Base-by-base conservation (phyloP, 2,329 filamentous ascomycete species). In the Diaporthe eres region DNA sequence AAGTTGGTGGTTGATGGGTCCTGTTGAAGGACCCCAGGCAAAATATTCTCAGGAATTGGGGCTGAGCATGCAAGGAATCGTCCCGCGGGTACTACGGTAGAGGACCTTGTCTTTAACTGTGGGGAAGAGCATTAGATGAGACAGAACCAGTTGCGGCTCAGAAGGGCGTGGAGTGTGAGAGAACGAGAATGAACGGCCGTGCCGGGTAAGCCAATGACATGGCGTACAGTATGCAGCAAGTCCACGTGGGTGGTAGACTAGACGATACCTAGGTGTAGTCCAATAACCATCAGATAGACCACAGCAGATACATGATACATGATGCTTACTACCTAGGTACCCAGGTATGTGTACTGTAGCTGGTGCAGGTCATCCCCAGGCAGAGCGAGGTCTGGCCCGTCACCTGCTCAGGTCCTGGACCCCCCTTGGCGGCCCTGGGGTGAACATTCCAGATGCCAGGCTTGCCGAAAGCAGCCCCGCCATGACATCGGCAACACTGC, bases 401-500 rank as follows among this genome's bases (percentile, higher is more conserved):
- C 63, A 51, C 10, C 44, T 49, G 44, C 44, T 44, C 63, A 51
- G 63, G 63, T 17, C 65, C 65, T 53, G 34, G 65, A 42, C 31
- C 65, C 65, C 42, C 15, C 17, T 34, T 58, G 58, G 58, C 22
- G 5, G 58, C n/a, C 58, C 37, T 42, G n/a, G 25, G 37, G 65
- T 68, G 65, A 55, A 39, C 65, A 70, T 70, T 70, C 49, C 49
- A 70, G 47, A 70, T 55, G 34, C 65, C 65, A 39, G 65, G 49
- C 71, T 47, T 57, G 49, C 49, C 60, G 51, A 42, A 47, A 55
- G 22, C 37, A 44, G 58, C 71, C 58, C 71, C 71, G 34, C 71
- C 53, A 61, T 49, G 57, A 63, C 71, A 70, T 74, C 71, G 60
- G 71, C 63, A 58, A 55, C 25, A 39, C 28, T 55, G 51, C 71